Percentiles rank a stretch among this genome's conserved stretches.
Evolutionary conservation across 306 rosid genomes (phyloP).

Genomic region (Sesbania bispinosa): DNA sequence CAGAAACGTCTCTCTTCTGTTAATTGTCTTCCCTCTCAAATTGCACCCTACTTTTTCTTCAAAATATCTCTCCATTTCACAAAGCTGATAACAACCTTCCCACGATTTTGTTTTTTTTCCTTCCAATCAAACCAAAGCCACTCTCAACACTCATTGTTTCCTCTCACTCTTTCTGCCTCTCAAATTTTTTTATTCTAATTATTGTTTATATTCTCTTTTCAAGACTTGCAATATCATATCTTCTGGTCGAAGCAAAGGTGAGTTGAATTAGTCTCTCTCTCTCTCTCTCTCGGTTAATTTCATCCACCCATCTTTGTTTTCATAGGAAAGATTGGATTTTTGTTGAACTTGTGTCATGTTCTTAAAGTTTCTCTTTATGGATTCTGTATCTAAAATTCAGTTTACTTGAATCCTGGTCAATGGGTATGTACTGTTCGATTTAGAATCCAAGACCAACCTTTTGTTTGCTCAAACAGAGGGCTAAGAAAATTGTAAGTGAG

Average conservation of each 20-base stretch:
- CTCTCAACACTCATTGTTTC: background rate
- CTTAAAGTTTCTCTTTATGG: background rate
- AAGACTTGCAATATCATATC: slow-evolving; percentile 10
- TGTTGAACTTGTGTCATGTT: background rate
- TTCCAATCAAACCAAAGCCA: slow-evolving; percentile 20
- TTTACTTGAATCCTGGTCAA: slow-evolving; percentile 9
- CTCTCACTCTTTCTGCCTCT: slow-evolving; percentile 6
- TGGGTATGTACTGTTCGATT: slow-evolving; percentile 14
- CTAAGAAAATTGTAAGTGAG: background rate
- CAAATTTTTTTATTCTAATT: background rate
- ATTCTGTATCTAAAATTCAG: background rate
- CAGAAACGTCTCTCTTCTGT: slow-evolving; percentile 7
- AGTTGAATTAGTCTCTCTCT: background rate
- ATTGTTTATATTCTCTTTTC: background rate
- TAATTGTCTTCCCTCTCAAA: background rate
- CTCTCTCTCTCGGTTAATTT: background rate
- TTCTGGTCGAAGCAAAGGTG: slow-evolving; percentile 38
- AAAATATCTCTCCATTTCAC: slow-evolving; percentile 21
- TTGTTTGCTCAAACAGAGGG: background rate
- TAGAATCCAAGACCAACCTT: background rate
- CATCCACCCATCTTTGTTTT: slow-evolving; percentile 27
- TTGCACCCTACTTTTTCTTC: background rate
- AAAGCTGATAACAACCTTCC: background rate
- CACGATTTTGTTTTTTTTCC: background rate
- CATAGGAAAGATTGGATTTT: background rate